Base-by-base conservation (phyloP, 768 basidiomycete genomes). In the Tricholoma sp. region DNA sequence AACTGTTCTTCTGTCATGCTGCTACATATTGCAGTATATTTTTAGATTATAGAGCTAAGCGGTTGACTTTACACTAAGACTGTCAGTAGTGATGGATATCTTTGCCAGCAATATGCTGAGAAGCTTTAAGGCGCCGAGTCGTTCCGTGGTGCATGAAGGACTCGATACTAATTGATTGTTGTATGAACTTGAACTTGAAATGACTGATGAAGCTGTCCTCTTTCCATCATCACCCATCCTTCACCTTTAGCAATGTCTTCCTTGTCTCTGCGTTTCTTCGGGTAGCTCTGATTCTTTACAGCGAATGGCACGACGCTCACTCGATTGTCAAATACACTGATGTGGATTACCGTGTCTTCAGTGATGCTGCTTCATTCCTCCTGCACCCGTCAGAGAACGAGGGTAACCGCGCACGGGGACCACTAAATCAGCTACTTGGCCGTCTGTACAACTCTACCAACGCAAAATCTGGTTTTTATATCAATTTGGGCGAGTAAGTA, bases 311-410 rank as follows among this genome's bases (percentile, higher is more conserved):
- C 57, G 94, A 97, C 63, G 81, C 82, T 13, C 84, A 75, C 62
- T 91, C 89, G 1, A 69, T 83, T 31, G 85, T 98, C 20, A 95
- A 95, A 70, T 99, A 98, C 68, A 98, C 97, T n/a, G 97, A 99
- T 71, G 80, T 98, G 61, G 97, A 99, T 72, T 98, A 98, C 71
- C 81, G 85, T 36, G 96, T 99, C 63, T 97, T 98, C 76, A 89
- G 83, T 47, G 96, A 98, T 69, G 97, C 97, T 4, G 86, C 94
- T 1, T 75, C 72, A 41, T 92, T 91, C 66, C 65, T 91, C 32
- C 68, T 83, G 28, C 65, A 76, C 47, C 80, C 85, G 36, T 63
- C 71, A n/a, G 67, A 76, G 39, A 68, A 58, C 9, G 59, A 66
- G 31, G 69, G 60, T 28, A 88, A 86, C 63, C 61, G 59, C 20